phyloP scores from a whole-genome alignment of 768 basidiomycete species.

The Mycena kentingensis region DNA sequence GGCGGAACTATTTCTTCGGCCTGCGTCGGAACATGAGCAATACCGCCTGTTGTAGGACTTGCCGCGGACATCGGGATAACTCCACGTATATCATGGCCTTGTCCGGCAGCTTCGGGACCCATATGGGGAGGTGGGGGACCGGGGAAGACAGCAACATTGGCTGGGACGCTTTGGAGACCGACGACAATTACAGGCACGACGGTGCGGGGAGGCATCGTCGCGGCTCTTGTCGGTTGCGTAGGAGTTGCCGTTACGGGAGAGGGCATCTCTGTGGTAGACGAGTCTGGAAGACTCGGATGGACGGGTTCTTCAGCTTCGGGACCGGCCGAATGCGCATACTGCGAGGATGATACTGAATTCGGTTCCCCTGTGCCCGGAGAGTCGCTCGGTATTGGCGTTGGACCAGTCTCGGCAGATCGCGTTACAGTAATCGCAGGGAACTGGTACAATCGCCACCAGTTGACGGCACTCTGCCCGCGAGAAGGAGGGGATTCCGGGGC shows the following conservation, averaged over 20 bases:
- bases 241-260: conserved; percentile 15
- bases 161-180: conserved; percentile 67
- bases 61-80: not conserved
- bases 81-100: not conserved
- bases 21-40: too few species aligned
- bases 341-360: too few species aligned
- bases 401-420: too few species aligned
- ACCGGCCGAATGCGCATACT: too few species aligned
- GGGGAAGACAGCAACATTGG: conserved; percentile 25
- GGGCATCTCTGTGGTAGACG: too few species aligned
- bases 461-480: conserved; percentile 47
- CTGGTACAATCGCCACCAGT: conserved; percentile 85
- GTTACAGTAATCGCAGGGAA: conserved; percentile 69
- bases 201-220: conserved; percentile 33
- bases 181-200: conserved; percentile 86
- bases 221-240: conserved; percentile 6
- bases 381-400: too few species aligned
- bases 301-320: too few species aligned
- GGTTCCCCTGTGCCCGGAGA: too few species aligned
- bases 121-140: not conserved
- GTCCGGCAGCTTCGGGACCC: not conserved
- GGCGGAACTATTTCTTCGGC: too few species aligned
- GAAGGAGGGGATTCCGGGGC: too few species aligned
- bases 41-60: too few species aligned
- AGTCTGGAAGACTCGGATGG: too few species aligned